Percentiles rank a stretch among this genome's conserved stretches.
Evolutionary conservation across 1,284 basidiomycete species (phyloP).

Genomic region (Vanrija sp.): DNA sequence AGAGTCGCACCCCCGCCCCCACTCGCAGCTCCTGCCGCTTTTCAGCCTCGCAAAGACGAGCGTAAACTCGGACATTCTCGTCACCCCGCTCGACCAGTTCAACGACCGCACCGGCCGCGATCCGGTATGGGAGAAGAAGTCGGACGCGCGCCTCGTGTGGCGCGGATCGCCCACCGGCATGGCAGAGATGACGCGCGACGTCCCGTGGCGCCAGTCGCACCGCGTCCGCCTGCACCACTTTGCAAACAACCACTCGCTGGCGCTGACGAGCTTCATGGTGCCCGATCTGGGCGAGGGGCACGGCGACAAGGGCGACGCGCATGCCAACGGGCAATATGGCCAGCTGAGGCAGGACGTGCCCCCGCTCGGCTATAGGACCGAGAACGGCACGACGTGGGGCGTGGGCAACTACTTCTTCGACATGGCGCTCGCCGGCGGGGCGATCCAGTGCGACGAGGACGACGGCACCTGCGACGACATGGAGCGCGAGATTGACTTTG

Average conservation of each 20-base stretch:
- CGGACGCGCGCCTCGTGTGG: slow-evolving; percentile 48
- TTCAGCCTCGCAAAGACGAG: slow-evolving; percentile 48
- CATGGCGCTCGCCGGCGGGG: slow-evolving; percentile 40
- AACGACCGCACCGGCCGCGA: slow-evolving; percentile 42
- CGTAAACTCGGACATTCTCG: slow-evolving; percentile 52
- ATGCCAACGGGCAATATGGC: not conserved
- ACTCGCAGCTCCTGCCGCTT: slow-evolving; percentile 43
- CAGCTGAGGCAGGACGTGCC: not conserved
- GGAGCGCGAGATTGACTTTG: slow-evolving; percentile 40
- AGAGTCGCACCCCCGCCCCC: slow-evolving; percentile 42
- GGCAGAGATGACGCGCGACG: slow-evolving; percentile 46
- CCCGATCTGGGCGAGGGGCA: slow-evolving; percentile 22
- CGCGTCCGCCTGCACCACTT: slow-evolving; percentile 50
- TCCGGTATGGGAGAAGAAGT: slow-evolving; percentile 50
- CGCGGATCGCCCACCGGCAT: slow-evolving; percentile 51
- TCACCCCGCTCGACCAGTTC: slow-evolving; percentile 53
- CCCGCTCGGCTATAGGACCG: slow-evolving; percentile 20
- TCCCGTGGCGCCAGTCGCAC: slow-evolving; percentile 49
- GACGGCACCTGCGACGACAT: slow-evolving; percentile 45
- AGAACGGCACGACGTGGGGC: slow-evolving; percentile 15
- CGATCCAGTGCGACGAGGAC: slow-evolving; percentile 40
- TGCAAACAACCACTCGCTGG: slow-evolving; percentile 38
- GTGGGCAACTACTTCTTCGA: slow-evolving; percentile 39
- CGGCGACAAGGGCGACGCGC: too few relatives aligned
- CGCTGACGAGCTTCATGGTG: slow-evolving; percentile 19